A percentile compares a stretch with the other conserved stretches of the same genome.
Evolutionary conservation across 805 yeast genomes (phyloP).

Genomic region (Yamadazyma endophytica): DNA sequence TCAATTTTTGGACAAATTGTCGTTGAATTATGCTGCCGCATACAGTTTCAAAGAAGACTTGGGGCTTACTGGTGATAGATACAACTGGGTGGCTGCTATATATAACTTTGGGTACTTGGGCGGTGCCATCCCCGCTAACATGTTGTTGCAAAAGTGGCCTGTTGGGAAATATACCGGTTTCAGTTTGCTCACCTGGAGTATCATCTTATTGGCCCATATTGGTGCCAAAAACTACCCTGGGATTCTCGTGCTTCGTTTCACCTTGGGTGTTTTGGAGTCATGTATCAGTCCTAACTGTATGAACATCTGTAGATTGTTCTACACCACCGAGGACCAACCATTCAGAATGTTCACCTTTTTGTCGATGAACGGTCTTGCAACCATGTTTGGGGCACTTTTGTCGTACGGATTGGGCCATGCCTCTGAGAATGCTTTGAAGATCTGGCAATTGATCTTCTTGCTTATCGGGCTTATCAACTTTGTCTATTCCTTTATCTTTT

Average conservation of each 20-base stretch:
- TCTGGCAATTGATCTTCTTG: slow-evolving; percentile 24
- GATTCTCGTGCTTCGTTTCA: slow-evolving; percentile 26
- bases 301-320: slow-evolving; percentile 29
- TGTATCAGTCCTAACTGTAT: slow-evolving; percentile 31
- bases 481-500: slow-evolving; percentile 14
- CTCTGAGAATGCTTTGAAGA: slow-evolving; percentile 13
- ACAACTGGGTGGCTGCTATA: slow-evolving; percentile 26
- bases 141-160: slow-evolving; percentile 17
- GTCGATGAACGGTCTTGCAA: slow-evolving; percentile 23
- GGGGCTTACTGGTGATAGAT: slow-evolving; percentile 16
- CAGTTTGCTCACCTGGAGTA: slow-evolving; percentile 17
- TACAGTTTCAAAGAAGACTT: slow-evolving; percentile 19
- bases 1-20: slow-evolving; percentile 22
- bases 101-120: slow-evolving; percentile 22
- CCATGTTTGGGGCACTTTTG: slow-evolving; percentile 20
- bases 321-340: slow-evolving; percentile 29
- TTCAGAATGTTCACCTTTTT: slow-evolving; percentile 24
- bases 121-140: slow-evolving; percentile 19
- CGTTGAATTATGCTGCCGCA: slow-evolving; percentile 21
- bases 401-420: slow-evolving; percentile 30
- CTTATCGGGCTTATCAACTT: slow-evolving; percentile 17
- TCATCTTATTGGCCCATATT: slow-evolving; percentile 19
- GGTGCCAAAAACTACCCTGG: slow-evolving; percentile 33
- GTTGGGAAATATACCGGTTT: slow-evolving; percentile 16
- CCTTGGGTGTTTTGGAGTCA: slow-evolving; percentile 40